Evolutionary conservation across 2,329 filamentous ascomycete species (phyloP).

Genomic region (Colletotrichum liaoningense): DNA sequence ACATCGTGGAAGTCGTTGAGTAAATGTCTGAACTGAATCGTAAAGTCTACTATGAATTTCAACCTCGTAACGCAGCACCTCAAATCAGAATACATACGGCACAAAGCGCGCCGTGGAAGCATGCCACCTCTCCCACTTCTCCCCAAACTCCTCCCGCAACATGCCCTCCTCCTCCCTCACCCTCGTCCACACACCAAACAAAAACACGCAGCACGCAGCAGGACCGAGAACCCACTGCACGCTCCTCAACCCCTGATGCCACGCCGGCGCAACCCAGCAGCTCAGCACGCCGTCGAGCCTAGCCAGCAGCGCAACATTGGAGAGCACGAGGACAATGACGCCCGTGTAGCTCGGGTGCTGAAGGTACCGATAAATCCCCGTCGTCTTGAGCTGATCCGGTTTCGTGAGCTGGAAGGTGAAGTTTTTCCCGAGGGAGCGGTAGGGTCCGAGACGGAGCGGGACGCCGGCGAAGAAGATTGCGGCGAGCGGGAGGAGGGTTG

Average conservation of each 20-base stretch:
- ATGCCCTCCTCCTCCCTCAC: slow-evolving; percentile 63
- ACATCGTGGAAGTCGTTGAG: background rate
- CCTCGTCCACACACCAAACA: slow-evolving; percentile 46
- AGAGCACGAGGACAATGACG: slow-evolving; percentile 46
- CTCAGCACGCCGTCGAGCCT: slow-evolving; percentile 51
- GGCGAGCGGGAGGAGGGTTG: slow-evolving; percentile 48
- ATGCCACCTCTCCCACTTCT: slow-evolving; percentile 62
- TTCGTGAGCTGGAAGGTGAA: slow-evolving; percentile 64
- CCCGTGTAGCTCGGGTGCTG: slow-evolving; percentile 67
- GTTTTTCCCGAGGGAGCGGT: slow-evolving; percentile 57
- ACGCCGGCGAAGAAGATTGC: slow-evolving; percentile 42
- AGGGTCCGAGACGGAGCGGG: slow-evolving; percentile 51
- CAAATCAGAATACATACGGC: slow-evolving; percentile 52
- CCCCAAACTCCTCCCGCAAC: slow-evolving; percentile 58
- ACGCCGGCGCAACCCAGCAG: slow-evolving; percentile 50
- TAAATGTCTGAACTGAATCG: background rate
- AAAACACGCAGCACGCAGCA: slow-evolving; percentile 29
- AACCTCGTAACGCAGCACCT: too few relatives aligned
- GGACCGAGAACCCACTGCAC: slow-evolving; percentile 29
- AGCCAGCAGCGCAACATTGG: slow-evolving; percentile 46
- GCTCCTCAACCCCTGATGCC: slow-evolving; percentile 23
- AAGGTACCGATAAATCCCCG: slow-evolving; percentile 59
- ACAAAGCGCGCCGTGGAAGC: slow-evolving; percentile 59
- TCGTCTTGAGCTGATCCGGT: slow-evolving; percentile 58
- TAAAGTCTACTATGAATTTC: background rate